Base-by-base conservation (phyloP, 2,329 filamentous ascomycete species). In the Madurella mycetomatis region DNA sequence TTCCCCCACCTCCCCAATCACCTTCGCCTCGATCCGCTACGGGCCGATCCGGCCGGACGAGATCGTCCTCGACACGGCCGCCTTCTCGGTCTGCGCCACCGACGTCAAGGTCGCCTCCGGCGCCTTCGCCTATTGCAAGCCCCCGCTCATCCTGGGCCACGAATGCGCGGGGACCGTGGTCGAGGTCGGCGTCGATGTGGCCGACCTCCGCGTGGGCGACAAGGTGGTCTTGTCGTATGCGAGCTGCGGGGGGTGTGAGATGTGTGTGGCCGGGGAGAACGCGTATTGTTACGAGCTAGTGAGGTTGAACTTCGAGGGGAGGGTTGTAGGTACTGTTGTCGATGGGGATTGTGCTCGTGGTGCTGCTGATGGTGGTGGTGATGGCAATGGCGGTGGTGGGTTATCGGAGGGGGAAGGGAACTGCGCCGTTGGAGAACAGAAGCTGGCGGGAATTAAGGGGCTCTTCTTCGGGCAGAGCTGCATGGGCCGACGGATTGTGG, bases 131-230 rank as follows among this genome's bases (percentile, higher is more conserved):
- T 31, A 37, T 9, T 37, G 17, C 45, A 8, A 13, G 5, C 54
- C 54, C n/a, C 54, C 54, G n/a, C 19, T 56, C 18, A 53, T 56
- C 47, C 54, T 56, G 15, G 54, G 54, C 32, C 54, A 56, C 43
- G 54, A 56, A 37, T 37, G 32, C 37, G 42, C 54, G 13, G 53
- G 54, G 13, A 52, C 34, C 3, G 41, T 56, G n/a, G 18, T 53
- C 11, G 32, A 37, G n/a, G 46, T 40, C 17, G 49, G 50, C 16
- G 5, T 15, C 17, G 16, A 5, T 7, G 37, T 51, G 13, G 41
- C 11, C 17, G 31, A 25, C 41, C 47, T 55, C 39, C 15, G 5
- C 4, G 42, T 39, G 9, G 54, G 54, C 19, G 54, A 56, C 46
- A 53, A 50, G 25, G 54, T 56, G n/a, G 43, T 53, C 16, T 50